Conservation (phyloP, 352 stramenopile species). For the Phytopythium vexans region DNA sequence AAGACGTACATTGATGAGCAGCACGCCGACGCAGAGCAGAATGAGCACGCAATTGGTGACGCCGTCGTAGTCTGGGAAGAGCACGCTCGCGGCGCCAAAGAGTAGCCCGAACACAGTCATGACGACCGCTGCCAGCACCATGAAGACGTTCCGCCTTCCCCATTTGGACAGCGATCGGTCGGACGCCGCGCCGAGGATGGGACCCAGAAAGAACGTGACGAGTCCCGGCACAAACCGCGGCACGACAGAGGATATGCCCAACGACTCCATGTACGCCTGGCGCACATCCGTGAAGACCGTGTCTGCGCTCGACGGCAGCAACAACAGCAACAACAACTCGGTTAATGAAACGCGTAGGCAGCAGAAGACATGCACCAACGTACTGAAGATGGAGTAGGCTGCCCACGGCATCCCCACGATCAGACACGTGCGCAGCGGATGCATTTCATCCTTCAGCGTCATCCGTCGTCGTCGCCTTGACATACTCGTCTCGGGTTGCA, state of each 20-base stretch:
- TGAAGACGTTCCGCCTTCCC: conserved; percentile 65
- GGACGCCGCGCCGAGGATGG: conserved; percentile 67
- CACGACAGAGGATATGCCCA: conserved; percentile 58
- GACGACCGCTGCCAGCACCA: conserved; percentile 44
- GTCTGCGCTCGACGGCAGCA: conserved; percentile 21
- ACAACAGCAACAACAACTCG: not conserved
- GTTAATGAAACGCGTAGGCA: not conserved
- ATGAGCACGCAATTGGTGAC: conserved; percentile 56
- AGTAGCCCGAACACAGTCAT: conserved; percentile 53
- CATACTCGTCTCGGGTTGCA: too few species aligned
- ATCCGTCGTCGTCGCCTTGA: too few species aligned
- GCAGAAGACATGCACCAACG: conserved; percentile 3
- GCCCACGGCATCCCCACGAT: conserved; percentile 74
- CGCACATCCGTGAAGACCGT: conserved; percentile 71
- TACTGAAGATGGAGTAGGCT: conserved; percentile 69
- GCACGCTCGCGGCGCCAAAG: conserved; percentile 57
- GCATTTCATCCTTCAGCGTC: conserved; percentile 7
- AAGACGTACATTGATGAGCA: conserved; percentile 50
- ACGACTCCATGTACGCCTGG: conserved; percentile 65
- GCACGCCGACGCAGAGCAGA: conserved; percentile 52
- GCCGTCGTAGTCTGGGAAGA: conserved; percentile 42
- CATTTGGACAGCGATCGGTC: conserved; percentile 70
- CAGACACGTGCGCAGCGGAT: conserved; percentile 51
- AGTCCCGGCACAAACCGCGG: conserved; percentile 63
- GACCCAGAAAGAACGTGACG: conserved; percentile 60